Percentiles rank a stretch among this genome's conserved stretches.
Evolutionary conservation across 2,329 filamentous ascomycete species (phyloP).

Genomic region (Bertia moriformis): DNA sequence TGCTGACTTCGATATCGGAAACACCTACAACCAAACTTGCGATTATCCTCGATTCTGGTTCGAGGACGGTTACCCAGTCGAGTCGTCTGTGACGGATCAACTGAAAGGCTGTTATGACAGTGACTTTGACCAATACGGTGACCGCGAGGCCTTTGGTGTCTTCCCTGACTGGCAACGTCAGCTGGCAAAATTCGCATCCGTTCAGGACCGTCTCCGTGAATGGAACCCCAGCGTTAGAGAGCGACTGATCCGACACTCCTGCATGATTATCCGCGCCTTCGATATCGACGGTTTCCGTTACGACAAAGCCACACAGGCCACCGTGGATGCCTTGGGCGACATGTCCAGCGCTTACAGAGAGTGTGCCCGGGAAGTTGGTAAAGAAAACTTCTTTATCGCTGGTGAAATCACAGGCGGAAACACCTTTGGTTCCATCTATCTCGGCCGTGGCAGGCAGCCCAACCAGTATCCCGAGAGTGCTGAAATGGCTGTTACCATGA

Average conservation of each 20-base stretch:
- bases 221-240: slow-evolving; percentile 43
- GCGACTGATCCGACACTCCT: slow-evolving; percentile 45
- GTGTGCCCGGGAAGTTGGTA: slow-evolving; percentile 39
- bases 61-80: slow-evolving; percentile 35
- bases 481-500: slow-evolving; percentile 30
- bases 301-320: slow-evolving; percentile 52
- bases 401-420: slow-evolving; percentile 52
- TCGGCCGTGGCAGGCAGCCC: slow-evolving; percentile 46
- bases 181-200: slow-evolving; percentile 50
- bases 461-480: slow-evolving; percentile 30
- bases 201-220: slow-evolving; percentile 52
- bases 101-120: slow-evolving; percentile 43
- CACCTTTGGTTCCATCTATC: slow-evolving; percentile 40
- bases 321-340: slow-evolving; percentile 42
- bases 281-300: slow-evolving; percentile 55
- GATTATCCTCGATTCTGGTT: slow-evolving; percentile 47
- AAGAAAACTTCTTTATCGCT: slow-evolving; percentile 48
- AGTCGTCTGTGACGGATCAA: slow-evolving; percentile 24
- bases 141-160: slow-evolving; percentile 47
- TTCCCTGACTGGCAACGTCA: slow-evolving; percentile 50
- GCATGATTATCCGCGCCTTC: slow-evolving; percentile 44
- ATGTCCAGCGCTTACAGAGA: slow-evolving; percentile 40
- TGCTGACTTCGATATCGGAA: slow-evolving; percentile 38
- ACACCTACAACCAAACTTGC: slow-evolving; percentile 36
- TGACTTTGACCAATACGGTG: slow-evolving; percentile 50